Evolutionary conservation across 1,284 basidiomycete species (phyloP), one percentile per base, ranked within the genome.

Genomic region (Leccinum solheimii): DNA sequence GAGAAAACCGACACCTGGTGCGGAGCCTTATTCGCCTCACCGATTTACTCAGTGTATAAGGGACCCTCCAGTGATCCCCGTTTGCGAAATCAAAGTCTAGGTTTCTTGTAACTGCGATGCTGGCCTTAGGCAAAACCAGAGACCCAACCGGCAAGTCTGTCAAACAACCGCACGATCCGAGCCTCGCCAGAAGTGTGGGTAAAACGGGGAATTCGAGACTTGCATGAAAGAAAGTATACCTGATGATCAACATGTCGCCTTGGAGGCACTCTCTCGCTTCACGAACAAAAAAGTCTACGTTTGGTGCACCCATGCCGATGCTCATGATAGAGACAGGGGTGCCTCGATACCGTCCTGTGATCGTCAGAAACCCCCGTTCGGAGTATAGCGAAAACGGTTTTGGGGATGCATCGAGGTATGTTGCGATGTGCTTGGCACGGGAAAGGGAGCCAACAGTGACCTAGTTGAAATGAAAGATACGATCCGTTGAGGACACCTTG

Each of bases 281-380:
- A 64, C 92, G 84, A 14, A 94, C 83, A 73, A 94, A 92, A 76
- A 94, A 94, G 75, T 94, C 92, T 75, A 88, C 88, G 73, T 90
- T 91, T 2, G 91, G 83, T 63, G 78, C 79, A 21, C 92, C 92
- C 92, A 94, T 94, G 9, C 92, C 92, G 61, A 93, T 93, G 62
- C 88, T 89, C 52, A 92, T 80, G 58, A 94, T 83, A 13, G 87
- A 90, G 36, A 94, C 73, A 5, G 91, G 90, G 3, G 83, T 75
- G 52, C 83, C 84, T 52, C 83, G 81, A 78, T 87, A 94, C 43
- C 86, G 81, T 11, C 92, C 92, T 4, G 92, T 94, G 64, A 92
- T 84, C 3, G 90, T 94, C 61, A 90, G 76, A 75, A 93, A 94
- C 8, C 91, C 91, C 56, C 92, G 81, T 67, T 92, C 90, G 19